A percentile compares a stretch with the other conserved stretches of the same genome.
Conservation (phyloP, 2,329 filamentous ascomycete genomes). For the Fusarium tjaetaba region DNA sequence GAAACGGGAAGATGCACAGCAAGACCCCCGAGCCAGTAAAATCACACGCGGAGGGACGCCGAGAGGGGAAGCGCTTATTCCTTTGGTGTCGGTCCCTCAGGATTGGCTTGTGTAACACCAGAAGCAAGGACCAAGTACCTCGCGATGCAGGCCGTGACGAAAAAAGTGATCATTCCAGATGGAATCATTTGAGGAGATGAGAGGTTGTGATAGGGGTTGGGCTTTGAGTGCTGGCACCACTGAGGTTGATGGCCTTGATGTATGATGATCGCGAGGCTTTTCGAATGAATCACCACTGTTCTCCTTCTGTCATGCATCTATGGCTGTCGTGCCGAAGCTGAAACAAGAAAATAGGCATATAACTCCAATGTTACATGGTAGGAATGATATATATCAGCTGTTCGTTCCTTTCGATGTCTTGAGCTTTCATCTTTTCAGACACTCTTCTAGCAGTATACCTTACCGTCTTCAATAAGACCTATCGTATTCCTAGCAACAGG, state of each 20-base stretch:
- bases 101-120: background rate
- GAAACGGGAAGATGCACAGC: background rate
- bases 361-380: too few species aligned
- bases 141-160: background rate
- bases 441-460: too few species aligned
- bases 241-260: background rate
- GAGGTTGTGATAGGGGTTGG: background rate
- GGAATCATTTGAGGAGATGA: background rate
- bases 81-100: fast-evolving
- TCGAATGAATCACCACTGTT: background rate
- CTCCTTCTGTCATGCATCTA: too few species aligned
- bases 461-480: too few species aligned
- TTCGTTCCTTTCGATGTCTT: fast-evolving
- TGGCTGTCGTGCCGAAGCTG: fast-evolving
- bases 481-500: too few species aligned
- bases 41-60: fast-evolving
- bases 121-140: background rate
- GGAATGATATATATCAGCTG: background rate
- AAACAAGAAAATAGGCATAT: background rate
- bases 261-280: background rate
- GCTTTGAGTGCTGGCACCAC: fast-evolving
- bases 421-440: background rate
- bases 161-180: too few species aligned
- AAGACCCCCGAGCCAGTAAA: background rate
- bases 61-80: background rate